A percentile compares a stretch with the other conserved stretches of the same genome.
phyloP scores from a whole-genome alignment of 2,329 filamentous ascomycete species.

The Lojkania enalia region DNA sequence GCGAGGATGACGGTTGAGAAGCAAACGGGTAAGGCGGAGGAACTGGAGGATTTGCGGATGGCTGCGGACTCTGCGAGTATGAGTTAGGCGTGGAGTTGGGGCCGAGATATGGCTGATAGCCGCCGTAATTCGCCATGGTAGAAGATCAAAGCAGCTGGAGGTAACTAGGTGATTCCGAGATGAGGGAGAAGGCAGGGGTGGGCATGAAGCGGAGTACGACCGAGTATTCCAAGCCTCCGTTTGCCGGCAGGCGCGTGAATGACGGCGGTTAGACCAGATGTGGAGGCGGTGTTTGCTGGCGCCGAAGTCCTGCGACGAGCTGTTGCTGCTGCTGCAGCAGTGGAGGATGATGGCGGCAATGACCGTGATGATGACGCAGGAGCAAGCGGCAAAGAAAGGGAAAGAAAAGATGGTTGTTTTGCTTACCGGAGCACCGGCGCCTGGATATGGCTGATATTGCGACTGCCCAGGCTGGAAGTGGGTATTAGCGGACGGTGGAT shows the following conservation, averaged over 20 bases:
- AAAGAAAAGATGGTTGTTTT: conserved; percentile 12
- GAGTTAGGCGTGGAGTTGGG: conserved; percentile 32
- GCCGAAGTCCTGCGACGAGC: not conserved
- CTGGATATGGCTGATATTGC: conserved; percentile 61
- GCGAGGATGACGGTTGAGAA: conserved; percentile 33
- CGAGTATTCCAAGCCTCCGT: conserved; percentile 19
- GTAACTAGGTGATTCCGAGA: conserved; percentile 19
- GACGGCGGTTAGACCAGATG: too few relatives aligned
- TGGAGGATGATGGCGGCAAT: conserved; percentile 14
- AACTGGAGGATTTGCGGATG: conserved; percentile 30
- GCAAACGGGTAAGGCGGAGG: conserved; percentile 40
- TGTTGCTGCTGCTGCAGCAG: too few relatives aligned
- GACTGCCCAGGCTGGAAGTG: conserved; percentile 48
- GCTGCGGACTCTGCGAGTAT: conserved; percentile 30
- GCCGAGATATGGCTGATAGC: conserved; percentile 34
- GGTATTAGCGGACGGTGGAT: conserved; percentile 27
- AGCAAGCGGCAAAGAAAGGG: not conserved
- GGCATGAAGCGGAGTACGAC: conserved; percentile 37
- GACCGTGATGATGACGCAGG: conserved; percentile 1
- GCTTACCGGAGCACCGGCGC: conserved; percentile 46
- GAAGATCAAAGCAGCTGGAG: too few relatives aligned
- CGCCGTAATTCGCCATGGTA: conserved; percentile 39
- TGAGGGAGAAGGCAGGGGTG: conserved; percentile 12
- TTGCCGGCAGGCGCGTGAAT: conserved; percentile 19
- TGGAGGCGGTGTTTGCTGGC: not conserved